Conservation (phyloP, 1,284 basidiomycete genomes). For the Trichosporon sp. region DNA sequence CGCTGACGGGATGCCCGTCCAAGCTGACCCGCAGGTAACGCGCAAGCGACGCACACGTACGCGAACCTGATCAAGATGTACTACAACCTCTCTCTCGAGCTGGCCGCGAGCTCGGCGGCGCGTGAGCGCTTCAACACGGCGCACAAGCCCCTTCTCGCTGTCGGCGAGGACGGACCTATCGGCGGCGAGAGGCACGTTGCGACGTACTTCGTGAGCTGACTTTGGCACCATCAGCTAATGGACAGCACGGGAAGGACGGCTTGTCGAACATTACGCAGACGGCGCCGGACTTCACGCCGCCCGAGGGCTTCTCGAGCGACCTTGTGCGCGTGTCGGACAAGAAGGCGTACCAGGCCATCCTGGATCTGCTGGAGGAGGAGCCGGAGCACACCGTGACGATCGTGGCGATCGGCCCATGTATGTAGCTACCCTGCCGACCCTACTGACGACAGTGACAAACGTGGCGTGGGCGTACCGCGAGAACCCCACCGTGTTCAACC, state of each 20-base stretch:
- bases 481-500: constrained; percentile 58
- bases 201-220: constrained; percentile 64
- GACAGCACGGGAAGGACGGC: constrained; percentile 66
- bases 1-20: constrained; percentile 21
- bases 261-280: constrained; percentile 65
- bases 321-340: neutral
- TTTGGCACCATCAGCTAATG: neutral
- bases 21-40: constrained; percentile 57
- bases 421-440: constrained; percentile 18
- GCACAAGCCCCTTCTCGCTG: constrained; percentile 60
- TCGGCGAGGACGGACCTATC: constrained; percentile 68
- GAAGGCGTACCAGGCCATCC: constrained; percentile 59
- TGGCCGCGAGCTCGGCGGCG: constrained; percentile 59
- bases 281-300: constrained; percentile 66
- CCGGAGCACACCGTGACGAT: constrained; percentile 69
- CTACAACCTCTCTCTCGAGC: constrained; percentile 63
- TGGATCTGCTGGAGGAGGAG: constrained; percentile 61
- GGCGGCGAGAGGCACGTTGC: constrained; percentile 73
- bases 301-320: neutral
- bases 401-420: constrained; percentile 73
- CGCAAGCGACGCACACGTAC: constrained; percentile 55
- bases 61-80: constrained; percentile 75
- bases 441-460: constrained; percentile 61
- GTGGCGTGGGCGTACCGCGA: constrained; percentile 65
- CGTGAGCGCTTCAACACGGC: constrained; percentile 59